These are phyloP conservation scores for Candida jianshihensis DNA, from an alignment of 805 yeast genomes.

Conservation along the genomic window DNA sequence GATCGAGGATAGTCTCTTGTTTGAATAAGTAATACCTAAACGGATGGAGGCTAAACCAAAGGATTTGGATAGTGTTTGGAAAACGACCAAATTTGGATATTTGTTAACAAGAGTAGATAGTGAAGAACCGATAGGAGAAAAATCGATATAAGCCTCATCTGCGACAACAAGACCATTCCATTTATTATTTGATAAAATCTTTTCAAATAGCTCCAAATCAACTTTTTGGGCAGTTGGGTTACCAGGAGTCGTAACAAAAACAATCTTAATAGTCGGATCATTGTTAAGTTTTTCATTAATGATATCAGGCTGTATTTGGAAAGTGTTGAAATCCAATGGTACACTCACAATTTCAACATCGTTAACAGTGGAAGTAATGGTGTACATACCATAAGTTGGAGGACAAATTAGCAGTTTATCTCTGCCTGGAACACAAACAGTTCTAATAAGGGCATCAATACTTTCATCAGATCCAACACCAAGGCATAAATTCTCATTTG, in stretches of 20 bases:
- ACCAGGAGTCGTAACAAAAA: constrained; percentile 92
- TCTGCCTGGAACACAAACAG: constrained; percentile 72
- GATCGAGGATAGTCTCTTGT: constrained; percentile 50
- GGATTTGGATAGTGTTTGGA: constrained; percentile 90
- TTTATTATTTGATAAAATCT: constrained; percentile 36
- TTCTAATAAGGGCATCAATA: constrained; percentile 81
- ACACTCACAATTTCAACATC: constrained; percentile 75
- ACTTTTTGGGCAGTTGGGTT: constrained; percentile 83
- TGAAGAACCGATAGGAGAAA: constrained; percentile 61
- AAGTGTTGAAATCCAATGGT: constrained; percentile 61
- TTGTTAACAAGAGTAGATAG: constrained; percentile 71
- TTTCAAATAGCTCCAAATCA: constrained; percentile 39
- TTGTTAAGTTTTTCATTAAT: constrained; percentile 43
- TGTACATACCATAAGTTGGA: constrained; percentile 97
- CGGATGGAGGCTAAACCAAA: constrained; percentile 96
- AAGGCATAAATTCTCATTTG: constrained; percentile 69
- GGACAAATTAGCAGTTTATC: constrained; percentile 85
- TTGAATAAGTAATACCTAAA: constrained; percentile 72
- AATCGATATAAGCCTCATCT: constrained; percentile 95
- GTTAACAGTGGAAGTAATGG: constrained; percentile 83
- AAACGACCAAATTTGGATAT: constrained; percentile 75
- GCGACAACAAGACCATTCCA: constrained; percentile 79
- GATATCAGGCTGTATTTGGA: constrained; percentile 52
- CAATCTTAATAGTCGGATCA: constrained; percentile 63
- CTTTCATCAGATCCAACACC: constrained; percentile 98